A percentile compares a stretch with the other conserved stretches of the same genome.
Conservation (phyloP, 305 asterid genomes). For the Coffea humblotiana region DNA sequence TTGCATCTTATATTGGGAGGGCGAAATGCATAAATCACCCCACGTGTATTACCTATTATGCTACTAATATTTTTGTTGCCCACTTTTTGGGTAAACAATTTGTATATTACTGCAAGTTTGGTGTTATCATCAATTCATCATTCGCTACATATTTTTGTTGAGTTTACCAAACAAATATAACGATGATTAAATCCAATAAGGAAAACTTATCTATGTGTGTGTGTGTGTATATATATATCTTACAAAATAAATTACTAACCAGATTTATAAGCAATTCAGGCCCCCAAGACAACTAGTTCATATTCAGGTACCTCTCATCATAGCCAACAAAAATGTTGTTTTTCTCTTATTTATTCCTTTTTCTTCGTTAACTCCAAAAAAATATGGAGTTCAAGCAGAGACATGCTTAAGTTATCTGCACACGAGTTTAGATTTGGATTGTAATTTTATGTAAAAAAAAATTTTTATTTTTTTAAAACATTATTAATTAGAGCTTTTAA, state of each 20-base stretch:
- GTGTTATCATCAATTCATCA: background rate
- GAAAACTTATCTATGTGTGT: background rate
- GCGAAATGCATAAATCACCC: background rate
- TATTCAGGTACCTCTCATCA: background rate
- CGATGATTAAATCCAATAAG: background rate
- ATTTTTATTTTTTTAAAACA: no score
- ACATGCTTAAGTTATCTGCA: background rate
- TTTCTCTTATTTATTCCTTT: background rate
- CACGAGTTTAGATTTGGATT: no score
- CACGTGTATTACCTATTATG: background rate
- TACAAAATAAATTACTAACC: background rate
- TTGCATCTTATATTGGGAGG: background rate
- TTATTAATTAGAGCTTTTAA: no score
- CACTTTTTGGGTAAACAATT: background rate
- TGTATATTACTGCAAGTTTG: background rate
- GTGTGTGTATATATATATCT: background rate
- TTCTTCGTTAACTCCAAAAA: no score
- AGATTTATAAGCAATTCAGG: background rate
- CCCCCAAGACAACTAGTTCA: background rate
- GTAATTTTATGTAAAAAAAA: no score
- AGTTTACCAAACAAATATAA: background rate
- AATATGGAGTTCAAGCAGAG: background rate
- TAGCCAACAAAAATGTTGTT: background rate
- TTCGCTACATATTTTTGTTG: background rate
- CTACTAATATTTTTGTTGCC: background rate